Conservation (phyloP, 2,329 filamentous ascomycete species). For the Diaporthe sp. region DNA sequence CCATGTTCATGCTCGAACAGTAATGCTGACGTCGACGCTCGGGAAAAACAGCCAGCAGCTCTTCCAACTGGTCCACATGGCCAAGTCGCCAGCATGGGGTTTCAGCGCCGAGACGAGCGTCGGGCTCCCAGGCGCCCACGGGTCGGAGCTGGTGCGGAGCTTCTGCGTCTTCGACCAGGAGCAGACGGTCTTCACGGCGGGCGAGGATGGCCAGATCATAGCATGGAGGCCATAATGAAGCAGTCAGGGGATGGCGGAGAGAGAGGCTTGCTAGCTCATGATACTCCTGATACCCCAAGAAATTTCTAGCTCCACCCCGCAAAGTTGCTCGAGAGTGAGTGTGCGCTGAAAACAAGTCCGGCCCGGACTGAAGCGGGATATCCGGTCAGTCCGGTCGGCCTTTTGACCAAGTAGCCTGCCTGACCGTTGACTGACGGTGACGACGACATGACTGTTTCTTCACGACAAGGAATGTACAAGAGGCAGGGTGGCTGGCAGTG, state of each 20-base stretch:
- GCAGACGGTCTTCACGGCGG: conserved; percentile 70
- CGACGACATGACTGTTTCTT: no score
- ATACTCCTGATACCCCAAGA: not conserved
- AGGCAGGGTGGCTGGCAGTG: no score
- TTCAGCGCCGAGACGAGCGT: conserved; percentile 70
- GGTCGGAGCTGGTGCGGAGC: conserved; percentile 72
- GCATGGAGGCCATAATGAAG: conserved; percentile 62
- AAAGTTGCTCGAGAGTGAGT: not conserved
- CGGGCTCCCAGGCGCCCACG: conserved; percentile 73
- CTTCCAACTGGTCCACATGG: conserved; percentile 73
- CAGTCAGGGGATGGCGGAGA: not conserved
- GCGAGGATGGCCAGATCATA: conserved; percentile 70
- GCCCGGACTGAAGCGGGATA: not conserved
- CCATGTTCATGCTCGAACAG: conserved; percentile 1
- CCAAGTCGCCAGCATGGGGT: conserved; percentile 65
- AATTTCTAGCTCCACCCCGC: no score
- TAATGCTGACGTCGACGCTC: not conserved
- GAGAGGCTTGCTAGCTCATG: not conserved
- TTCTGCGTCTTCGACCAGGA: conserved; percentile 75
- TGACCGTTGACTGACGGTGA: not conserved
- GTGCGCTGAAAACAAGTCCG: no score
- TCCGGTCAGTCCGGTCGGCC: not conserved
- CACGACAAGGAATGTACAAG: no score
- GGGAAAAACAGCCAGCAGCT: conserved; percentile 59
- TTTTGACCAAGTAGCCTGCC: not conserved